A percentile compares a stretch with the other conserved stretches of the same genome.
Evolutionary conservation across 164 flowering plant genomes (phyloP).

Genomic region (Sedum album): DNA sequence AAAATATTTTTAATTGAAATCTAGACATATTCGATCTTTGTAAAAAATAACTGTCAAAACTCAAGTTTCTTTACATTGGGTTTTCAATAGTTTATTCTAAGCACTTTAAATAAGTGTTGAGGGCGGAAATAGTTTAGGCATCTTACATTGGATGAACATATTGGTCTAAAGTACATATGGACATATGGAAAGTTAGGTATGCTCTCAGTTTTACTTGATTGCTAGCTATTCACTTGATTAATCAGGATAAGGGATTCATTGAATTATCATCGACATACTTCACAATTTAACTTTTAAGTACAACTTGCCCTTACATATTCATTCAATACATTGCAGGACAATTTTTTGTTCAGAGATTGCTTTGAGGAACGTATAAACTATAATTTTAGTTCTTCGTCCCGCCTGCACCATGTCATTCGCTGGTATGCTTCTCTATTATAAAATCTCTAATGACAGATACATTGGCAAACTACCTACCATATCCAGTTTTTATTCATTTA

Average conservation of each 20-base stretch:
- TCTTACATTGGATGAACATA: background rate
- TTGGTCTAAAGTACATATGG: too few species aligned
- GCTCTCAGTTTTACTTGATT: too few species aligned
- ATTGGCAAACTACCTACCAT: background rate
- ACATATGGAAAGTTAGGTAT: too few species aligned
- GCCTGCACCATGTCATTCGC: conserved; percentile 38
- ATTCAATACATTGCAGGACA: conserved; percentile 26
- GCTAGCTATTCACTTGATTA: too few species aligned
- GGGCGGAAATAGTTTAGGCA: too few species aligned
- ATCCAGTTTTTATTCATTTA: background rate
- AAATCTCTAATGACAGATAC: background rate
- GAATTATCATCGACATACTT: too few species aligned
- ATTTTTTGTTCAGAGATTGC: conserved; percentile 37
- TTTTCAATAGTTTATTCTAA: background rate
- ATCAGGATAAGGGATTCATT: too few species aligned
- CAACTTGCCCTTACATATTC: background rate
- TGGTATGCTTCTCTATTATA: conserved; percentile 19
- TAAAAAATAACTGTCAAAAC: background rate
- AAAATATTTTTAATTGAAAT: background rate
- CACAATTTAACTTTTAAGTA: too few species aligned
- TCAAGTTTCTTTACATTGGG: background rate
- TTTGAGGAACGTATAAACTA: conserved; percentile 32
- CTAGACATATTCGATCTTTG: background rate
- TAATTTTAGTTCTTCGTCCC: conserved; percentile 35
- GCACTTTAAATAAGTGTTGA: too few species aligned